Conservation (phyloP, 768 basidiomycete genomes). For the Holtermanniella nyarrowii region DNA sequence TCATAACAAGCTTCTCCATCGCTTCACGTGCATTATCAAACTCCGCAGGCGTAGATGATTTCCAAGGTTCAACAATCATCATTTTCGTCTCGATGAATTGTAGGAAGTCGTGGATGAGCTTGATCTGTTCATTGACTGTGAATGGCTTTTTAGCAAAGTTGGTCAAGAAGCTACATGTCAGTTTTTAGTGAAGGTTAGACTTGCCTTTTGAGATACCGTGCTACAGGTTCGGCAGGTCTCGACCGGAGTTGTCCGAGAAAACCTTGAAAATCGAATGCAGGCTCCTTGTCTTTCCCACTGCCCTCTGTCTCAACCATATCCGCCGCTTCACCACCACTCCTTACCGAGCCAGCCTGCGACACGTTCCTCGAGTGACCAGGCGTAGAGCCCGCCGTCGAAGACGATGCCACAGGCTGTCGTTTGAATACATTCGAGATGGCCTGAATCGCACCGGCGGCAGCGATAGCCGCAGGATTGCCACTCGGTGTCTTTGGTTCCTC, state of each 20-base stretch:
- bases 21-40: constrained; percentile 97
- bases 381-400: not conserved
- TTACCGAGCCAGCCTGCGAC: not conserved
- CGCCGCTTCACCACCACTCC: not conserved
- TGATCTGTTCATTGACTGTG: constrained; percentile 84
- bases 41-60: constrained; percentile 61
- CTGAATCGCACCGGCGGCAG: not conserved
- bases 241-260: constrained; percentile 93
- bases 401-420: not conserved
- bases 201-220: constrained; percentile 89
- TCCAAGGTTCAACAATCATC: constrained; percentile 54
- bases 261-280: constrained; percentile 75
- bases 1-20: constrained; percentile 99
- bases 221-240: constrained; percentile 78
- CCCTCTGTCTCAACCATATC: too few relatives aligned
- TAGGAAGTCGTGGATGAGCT: constrained; percentile 84
- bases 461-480: not conserved
- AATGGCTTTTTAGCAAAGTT: constrained; percentile 88
- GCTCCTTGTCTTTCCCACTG: constrained; percentile 3
- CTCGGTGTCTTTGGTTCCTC: not conserved
- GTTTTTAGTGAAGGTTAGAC: constrained; percentile 36
- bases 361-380: not conserved
- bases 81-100: constrained; percentile 87
- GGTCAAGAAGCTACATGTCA: constrained; percentile 62
- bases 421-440: not conserved